Evolutionary conservation across 108 stramenopile genomes (phyloP).

Genomic region (Skeletonema potamos): DNA sequence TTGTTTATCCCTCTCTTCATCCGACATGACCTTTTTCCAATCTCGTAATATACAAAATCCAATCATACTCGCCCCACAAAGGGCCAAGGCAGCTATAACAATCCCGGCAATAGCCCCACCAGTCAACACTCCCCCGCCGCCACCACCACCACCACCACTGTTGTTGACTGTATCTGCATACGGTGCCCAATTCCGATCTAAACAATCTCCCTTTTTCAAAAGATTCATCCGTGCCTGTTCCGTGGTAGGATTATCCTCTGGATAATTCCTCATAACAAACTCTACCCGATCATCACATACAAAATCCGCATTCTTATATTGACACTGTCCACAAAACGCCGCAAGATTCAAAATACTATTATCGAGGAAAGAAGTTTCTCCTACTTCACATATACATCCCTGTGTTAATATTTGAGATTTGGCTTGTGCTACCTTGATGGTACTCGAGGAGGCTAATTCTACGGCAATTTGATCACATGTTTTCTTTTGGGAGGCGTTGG

Average conservation of each 20-base stretch:
- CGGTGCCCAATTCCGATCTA: conserved; percentile 1
- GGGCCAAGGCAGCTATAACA: background rate
- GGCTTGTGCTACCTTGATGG: background rate
- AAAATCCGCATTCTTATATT: background rate
- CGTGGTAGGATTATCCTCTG: background rate
- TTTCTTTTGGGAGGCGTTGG: background rate
- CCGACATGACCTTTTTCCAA: background rate
- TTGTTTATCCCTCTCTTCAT: background rate
- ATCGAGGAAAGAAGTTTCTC: background rate
- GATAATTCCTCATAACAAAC: background rate
- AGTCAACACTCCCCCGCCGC: background rate
- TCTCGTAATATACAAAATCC: background rate
- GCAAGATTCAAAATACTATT: background rate
- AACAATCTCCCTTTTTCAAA: background rate
- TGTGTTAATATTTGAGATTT: background rate
- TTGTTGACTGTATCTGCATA: background rate
- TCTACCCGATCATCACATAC: background rate
- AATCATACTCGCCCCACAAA: background rate
- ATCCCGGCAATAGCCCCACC: background rate
- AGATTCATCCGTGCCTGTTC: background rate
- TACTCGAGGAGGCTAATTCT: background rate
- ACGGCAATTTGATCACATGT: background rate
- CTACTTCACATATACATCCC: background rate
- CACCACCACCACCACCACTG: background rate
- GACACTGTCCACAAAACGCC: conserved; percentile 3